A percentile compares a stretch with the other conserved stretches of the same genome.
Evolutionary conservation across 345 rosid genomes (phyloP).

Genomic region (Mercurialis annua): DNA sequence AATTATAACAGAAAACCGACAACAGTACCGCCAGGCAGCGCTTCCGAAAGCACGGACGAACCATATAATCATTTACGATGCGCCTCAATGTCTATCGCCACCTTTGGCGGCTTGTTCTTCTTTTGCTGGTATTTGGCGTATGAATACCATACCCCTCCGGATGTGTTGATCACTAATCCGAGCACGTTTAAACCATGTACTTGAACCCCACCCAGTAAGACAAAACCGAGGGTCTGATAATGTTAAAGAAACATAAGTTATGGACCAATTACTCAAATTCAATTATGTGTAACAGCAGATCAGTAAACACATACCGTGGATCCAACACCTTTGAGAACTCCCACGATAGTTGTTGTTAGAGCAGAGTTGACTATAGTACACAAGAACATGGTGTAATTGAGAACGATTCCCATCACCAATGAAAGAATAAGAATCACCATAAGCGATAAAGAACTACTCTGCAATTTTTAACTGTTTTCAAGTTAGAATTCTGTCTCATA

Average conservation of each 20-base stretch:
- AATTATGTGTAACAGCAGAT: not conserved
- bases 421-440: slow-evolving; percentile 63
- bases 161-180: slow-evolving; percentile 81
- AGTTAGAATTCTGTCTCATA: slow-evolving; percentile 11
- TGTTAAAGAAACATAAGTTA: not conserved
- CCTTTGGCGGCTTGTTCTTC: slow-evolving; percentile 55
- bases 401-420: slow-evolving; percentile 87
- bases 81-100: slow-evolving; percentile 58
- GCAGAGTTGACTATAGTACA: slow-evolving; percentile 98
- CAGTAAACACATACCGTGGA: slow-evolving; percentile 74
- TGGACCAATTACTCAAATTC: not conserved
- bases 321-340: slow-evolving; percentile 97
- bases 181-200: slow-evolving; percentile 82
- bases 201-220: slow-evolving; percentile 86
- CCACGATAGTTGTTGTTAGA: slow-evolving; percentile 91
- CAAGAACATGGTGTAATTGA: slow-evolving; percentile 94
- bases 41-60: not conserved
- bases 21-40: not conserved
- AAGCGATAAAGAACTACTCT: slow-evolving; percentile 76
- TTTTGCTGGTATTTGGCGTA: slow-evolving; percentile 76
- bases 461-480: slow-evolving; percentile 27
- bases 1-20: not conserved
- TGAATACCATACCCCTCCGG: slow-evolving; percentile 96
- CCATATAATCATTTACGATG: slow-evolving; percentile 39
- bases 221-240: slow-evolving; percentile 85